These are phyloP conservation scores for Pseudognaphalium luteoalbum DNA, from an alignment of 129 eudicot genomes.

Conservation along the genomic window DNA sequence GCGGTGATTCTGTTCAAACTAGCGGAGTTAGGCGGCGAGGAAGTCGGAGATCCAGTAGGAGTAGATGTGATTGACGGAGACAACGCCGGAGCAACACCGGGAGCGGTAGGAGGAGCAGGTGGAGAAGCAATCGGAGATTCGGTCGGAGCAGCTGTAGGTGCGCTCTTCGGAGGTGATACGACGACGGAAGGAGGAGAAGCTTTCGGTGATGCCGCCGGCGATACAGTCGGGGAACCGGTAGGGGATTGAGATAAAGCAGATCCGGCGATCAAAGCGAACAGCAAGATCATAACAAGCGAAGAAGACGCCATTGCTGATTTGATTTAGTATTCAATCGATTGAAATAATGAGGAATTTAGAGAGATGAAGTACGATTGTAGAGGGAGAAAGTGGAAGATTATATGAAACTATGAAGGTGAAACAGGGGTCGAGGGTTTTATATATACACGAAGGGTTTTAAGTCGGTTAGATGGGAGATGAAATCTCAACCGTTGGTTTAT, in stretches of 20 bases:
- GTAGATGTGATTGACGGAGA: slow-evolving; percentile 28
- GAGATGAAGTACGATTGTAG: neutral
- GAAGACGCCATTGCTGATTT: slow-evolving; percentile 4
- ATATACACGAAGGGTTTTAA: neutral
- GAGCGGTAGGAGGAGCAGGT: slow-evolving; percentile 38
- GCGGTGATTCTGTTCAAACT: slow-evolving; percentile 46
- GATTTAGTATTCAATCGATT: too few relatives aligned
- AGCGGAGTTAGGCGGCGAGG: slow-evolving; percentile 26
- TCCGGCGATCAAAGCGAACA: slow-evolving; percentile 52
- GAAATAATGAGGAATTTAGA: neutral
- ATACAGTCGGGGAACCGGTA: slow-evolving; percentile 36
- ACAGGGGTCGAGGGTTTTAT: neutral
- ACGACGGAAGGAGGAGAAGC: slow-evolving; percentile 33
- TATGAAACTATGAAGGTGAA: neutral
- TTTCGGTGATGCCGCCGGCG: slow-evolving; percentile 45
- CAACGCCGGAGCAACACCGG: slow-evolving; percentile 17
- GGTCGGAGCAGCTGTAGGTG: slow-evolving; percentile 37
- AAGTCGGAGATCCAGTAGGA: slow-evolving; percentile 19
- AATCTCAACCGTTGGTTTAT: neutral
- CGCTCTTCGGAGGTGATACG: slow-evolving; percentile 31
- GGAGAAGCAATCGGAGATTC: slow-evolving; percentile 41
- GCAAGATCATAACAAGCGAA: slow-evolving; percentile 26
- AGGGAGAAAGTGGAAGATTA: neutral
- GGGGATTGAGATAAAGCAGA: slow-evolving; percentile 69
- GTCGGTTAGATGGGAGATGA: neutral